These are phyloP conservation scores for Huntiella moniliformis DNA, from an alignment of 2,329 filamentous ascomycete species.

Conservation along the genomic window DNA sequence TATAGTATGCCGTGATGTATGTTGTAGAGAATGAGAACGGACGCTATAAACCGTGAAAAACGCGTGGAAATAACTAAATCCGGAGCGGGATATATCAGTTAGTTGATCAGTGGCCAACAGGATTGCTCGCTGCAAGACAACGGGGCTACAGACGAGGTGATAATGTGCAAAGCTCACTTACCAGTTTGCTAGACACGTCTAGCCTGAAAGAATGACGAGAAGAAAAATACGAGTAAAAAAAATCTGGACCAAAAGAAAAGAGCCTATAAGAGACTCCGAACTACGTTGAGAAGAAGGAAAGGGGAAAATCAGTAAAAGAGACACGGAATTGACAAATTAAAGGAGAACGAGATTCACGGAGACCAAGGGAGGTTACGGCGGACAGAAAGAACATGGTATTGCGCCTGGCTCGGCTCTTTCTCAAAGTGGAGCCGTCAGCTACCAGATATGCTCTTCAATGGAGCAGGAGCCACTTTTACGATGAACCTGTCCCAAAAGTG, in stretches of 20 bases:
- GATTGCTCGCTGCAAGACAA: not conserved
- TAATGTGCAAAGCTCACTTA: not conserved
- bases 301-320: conserved; percentile 11
- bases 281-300: conserved; percentile 9
- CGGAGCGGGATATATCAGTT: not conserved
- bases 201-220: conserved; percentile 10
- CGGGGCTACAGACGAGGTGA: not conserved
- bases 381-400: too few relatives aligned
- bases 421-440: too few relatives aligned
- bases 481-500: too few relatives aligned
- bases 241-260: conserved; percentile 8
- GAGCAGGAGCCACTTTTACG: too few relatives aligned
- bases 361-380: too few relatives aligned
- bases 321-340: conserved; percentile 12
- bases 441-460: too few relatives aligned
- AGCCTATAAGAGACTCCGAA: conserved; percentile 5
- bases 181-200: not conserved
- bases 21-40: not conserved
- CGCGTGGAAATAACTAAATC: not conserved
- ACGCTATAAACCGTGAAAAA: not conserved
- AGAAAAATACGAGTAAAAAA: conserved; percentile 6
- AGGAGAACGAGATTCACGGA: conserved; percentile 5
- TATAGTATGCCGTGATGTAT: not conserved
- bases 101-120: not conserved
- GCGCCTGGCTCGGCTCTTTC: too few relatives aligned